Base-by-base conservation (phyloP, 2,329 filamentous ascomycete genomes). In the Talaromyces sp. region DNA sequence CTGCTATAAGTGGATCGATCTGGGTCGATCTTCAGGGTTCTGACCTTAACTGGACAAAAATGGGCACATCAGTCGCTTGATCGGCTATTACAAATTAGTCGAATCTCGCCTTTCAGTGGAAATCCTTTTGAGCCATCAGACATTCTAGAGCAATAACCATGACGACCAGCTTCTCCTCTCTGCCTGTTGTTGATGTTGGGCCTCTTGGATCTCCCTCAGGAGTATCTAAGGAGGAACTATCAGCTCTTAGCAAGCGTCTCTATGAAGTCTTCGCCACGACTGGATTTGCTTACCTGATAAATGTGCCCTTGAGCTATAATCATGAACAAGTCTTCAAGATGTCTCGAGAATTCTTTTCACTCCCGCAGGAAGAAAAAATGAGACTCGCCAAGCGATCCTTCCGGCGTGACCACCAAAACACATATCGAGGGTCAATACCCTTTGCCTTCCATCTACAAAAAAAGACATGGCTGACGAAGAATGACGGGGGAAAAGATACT, bases 271-370 rank as follows among this genome's bases (percentile, higher is more conserved):
- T 79, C 51, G 65, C 74, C 4, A 78, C 75, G 2, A 75, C 74
- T 3, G 77, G 77, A 7, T 79, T 79, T 57, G 76, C 76, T 6
- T 80, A 80, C 56, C 67, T 79, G 7, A 64, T 70, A 30, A 76
- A 78, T 54, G 49, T 68, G 4, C 75, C 77, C 0, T 56, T 79
- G 22, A 73, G 70, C 22, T 77, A 74, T 59, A 57, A 60, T 32
- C 74, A 78, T 54, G 70, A 72, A 1, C 70, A 76, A 45, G 70
- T 80, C 1, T 78, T 80, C 53, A 55, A 53, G 1, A 57, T 80
- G 7, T 73, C 72, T 3, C 64, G 67, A 43, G 61, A 70, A 13
- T 75, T 77, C 58, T 78, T 77, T 51, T 61, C 60, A 3, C 57
- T 75, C 5, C 65, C 73, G 0, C 54, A 58, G 8, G 61, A 70